These are phyloP conservation scores for Linanthus parryae DNA, from an alignment of 148 eudicot species.

Conservation along the genomic window DNA sequence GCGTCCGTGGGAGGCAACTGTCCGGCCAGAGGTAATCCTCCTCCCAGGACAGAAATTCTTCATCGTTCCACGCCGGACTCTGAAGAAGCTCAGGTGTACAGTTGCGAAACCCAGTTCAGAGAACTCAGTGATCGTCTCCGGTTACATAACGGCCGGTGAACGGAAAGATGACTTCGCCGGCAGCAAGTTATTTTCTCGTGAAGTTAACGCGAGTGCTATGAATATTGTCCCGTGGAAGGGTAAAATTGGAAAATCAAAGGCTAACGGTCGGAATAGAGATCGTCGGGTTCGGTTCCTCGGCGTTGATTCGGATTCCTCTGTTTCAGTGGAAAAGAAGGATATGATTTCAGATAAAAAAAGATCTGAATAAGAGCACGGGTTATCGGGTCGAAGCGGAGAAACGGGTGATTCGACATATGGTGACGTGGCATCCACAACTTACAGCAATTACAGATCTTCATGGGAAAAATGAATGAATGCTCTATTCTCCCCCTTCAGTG, in stretches of 20 bases:
- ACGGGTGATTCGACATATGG: conserved; percentile 1
- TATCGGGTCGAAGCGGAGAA: not conserved
- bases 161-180: not conserved
- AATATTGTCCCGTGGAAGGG: not conserved
- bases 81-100: conserved; percentile 28
- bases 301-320: not conserved
- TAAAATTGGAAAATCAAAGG: not conserved
- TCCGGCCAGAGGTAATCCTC: conserved; percentile 32
- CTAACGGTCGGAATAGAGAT: not conserved
- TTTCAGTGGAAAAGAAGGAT: not conserved
- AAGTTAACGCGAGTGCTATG: not conserved
- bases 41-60: conserved; percentile 32
- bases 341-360: not conserved
- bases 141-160: not conserved
- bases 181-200: not conserved
- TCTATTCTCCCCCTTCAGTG: not conserved
- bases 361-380: not conserved
- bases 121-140: not conserved
- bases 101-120: conserved; percentile 3
- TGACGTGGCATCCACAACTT: conserved; percentile 22
- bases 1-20: conserved; percentile 34
- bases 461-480: not conserved
- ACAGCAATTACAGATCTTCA: conserved; percentile 12
- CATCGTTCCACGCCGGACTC: conserved; percentile 20
- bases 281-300: conserved; percentile 19